A percentile compares a stretch with the other conserved stretches of the same genome.
Conservation (phyloP, 176 grass and related monocot genomes). For the Aegilops longissima region DNA sequence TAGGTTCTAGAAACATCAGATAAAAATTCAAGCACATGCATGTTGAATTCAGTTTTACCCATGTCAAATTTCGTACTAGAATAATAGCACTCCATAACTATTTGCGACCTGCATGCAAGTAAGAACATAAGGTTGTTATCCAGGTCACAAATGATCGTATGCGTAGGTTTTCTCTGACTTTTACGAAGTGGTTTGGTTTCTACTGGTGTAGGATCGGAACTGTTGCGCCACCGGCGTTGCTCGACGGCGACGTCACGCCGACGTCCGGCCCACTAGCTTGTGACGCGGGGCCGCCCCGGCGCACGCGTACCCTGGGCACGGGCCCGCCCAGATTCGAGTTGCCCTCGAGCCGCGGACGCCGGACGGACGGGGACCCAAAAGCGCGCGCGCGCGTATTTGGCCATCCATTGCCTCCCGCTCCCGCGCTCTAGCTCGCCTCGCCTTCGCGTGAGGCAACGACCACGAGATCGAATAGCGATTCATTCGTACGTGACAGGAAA, state of each 20-base stretch:
- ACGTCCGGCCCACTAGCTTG: constrained; percentile 30
- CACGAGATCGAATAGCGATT: background rate
- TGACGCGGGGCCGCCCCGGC: background rate
- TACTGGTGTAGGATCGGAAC: no score
- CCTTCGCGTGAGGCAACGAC: background rate
- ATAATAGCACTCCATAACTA: no score
- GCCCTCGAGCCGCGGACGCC: background rate
- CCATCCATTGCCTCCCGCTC: no score
- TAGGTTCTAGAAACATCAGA: no score
- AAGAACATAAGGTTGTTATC: no score
- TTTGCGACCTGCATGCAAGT: no score
- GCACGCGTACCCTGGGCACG: constrained; percentile 45
- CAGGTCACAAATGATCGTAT: no score
- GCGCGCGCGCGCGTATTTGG: constrained; percentile 7
- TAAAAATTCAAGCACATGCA: no score
- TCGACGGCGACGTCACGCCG: constrained; percentile 37
- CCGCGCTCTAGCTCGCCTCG: background rate
- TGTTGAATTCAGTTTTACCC: no score
- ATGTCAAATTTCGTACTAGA: no score
- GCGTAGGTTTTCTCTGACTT: no score
- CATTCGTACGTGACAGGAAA: background rate
- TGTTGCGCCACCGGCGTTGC: background rate
- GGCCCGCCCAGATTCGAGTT: constrained; percentile 39
- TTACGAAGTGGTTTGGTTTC: no score
- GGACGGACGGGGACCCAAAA: constrained; percentile 24